Base-by-base conservation (phyloP, 768 basidiomycete genomes). In the Solioccasus polychromus region DNA sequence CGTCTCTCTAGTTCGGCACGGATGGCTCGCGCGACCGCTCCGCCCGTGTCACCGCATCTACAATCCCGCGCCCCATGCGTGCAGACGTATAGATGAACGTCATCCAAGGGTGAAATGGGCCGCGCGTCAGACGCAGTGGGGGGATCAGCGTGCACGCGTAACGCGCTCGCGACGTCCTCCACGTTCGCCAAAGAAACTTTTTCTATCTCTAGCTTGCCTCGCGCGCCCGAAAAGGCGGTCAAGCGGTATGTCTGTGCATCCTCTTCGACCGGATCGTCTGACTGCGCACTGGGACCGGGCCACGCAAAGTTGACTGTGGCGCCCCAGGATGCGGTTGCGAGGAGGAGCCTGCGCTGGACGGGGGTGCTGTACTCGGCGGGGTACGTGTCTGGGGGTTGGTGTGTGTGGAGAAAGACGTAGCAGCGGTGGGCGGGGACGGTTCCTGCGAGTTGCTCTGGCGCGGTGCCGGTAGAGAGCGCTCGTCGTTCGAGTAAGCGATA, bases 51-150 rank as follows among this genome's bases (percentile, higher is more conserved):
- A 2, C 84, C 85, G 51, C 90, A 92, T 5, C 89, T 74, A 65
- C 89, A 93, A 59, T 92, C 89, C 39, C 88, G 75, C 31, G 76
- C 71, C 5, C 78, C 80, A 59, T 92, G 90, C 4, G 88, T 90
- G 60, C 90, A 92, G 1, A 92, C 79, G 55, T 83, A 87, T 15
- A 88, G 50, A 52, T 72, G 60, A 36, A 73, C 45, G 34, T 60
- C 53, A 18, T 74, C 47, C n/a, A 45, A 44, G 17, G 22, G 36
- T 4, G 26, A 14, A n/a, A 6, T 17, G n/a, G 15, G 2, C 20
- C 19, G 12, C 23, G 58, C 44, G 29, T 46, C 22, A 59, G 51
- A 12, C 55, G 11, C 7, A 6, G 54, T 48, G 70, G 0, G 22
- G 20, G 47, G 71, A 11, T 50, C 55, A 28, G 51, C 55, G 37